Evolutionary conservation across 768 basidiomycete species (phyloP), one percentile per base, ranked within the genome.

Genomic region (Calocybe cyanea): DNA sequence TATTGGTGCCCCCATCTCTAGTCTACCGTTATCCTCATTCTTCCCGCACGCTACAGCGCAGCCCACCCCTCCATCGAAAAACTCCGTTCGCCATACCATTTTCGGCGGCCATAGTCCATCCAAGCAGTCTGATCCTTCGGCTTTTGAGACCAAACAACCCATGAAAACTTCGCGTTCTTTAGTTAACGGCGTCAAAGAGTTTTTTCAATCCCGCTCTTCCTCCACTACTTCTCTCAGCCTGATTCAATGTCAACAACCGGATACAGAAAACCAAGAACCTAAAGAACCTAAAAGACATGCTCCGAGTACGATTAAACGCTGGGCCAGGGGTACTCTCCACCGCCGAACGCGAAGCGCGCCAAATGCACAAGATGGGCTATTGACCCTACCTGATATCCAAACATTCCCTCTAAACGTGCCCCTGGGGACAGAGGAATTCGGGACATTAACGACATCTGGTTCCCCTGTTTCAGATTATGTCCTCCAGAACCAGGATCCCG

Each of bases 161-260:
- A 46, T 57, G 56, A 43, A 69, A 63, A 47, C 60, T 55, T 39
- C 57, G 51, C 62, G 74, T 20, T 81, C 79, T 11, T 71, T 87
- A 62, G 76, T 81, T 38, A 78, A 75, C 51, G 83, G 80, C 53
- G 77, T 86, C 45, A 76, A 72, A 53, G 78, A 70, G 15, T 67
- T 87, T 42, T 84, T 87, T 54, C 63, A 69, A 20, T 67, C 77
- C 41, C 76, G 73, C 1, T 62, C 77, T 4, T 46, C 57, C 11
- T 72, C 77, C 13, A 68, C 77, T 4, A 55, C 64, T 36, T 51
- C 63, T 25, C 52, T 63, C 4, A 40, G 35, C 25, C 46, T 48
- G 10, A 28, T 43, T 37, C 45, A 38, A 40, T 28, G n/a, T n/a
- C n/a, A n/a, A n/a, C 32, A 34, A 10, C 24, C 49, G 32, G 51